These are phyloP conservation scores for Beauveria sp. DNA, from an alignment of 2,329 filamentous ascomycete species.

Conservation along the genomic window DNA sequence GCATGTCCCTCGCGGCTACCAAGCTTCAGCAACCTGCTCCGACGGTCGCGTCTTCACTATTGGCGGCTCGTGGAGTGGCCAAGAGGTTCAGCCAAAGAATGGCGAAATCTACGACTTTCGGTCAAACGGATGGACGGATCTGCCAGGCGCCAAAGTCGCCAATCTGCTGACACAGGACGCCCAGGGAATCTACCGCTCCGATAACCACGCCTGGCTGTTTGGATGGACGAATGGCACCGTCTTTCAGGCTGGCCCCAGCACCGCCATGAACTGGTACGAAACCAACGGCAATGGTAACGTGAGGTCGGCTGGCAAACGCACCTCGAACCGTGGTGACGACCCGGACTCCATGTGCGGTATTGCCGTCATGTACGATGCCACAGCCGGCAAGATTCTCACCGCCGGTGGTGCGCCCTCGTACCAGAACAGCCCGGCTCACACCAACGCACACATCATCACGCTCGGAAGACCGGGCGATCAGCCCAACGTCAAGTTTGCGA, in stretches of 20 bases:
- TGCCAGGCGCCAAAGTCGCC: constrained; percentile 34
- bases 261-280: constrained; percentile 50
- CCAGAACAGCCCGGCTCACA: constrained; percentile 31
- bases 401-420: constrained; percentile 43
- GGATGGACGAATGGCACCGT: constrained; percentile 39
- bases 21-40: constrained; percentile 40
- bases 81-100: constrained; percentile 37
- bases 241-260: constrained; percentile 49
- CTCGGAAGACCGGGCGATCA: constrained; percentile 24
- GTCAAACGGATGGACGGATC: constrained; percentile 37
- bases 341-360: constrained; percentile 47
- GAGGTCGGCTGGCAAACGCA: constrained; percentile 30
- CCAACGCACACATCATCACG: constrained; percentile 42
- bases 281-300: constrained; percentile 34
- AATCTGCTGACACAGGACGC: constrained; percentile 43
- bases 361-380: constrained; percentile 51
- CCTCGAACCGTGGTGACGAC: constrained; percentile 23
- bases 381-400: constrained; percentile 48
- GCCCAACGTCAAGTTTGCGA: not conserved
- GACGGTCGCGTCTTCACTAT: constrained; percentile 51
- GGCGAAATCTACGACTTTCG: constrained; percentile 46
- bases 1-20: constrained; percentile 43
- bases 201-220: constrained; percentile 28
- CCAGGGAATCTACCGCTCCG: constrained; percentile 41
- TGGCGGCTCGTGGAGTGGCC: constrained; percentile 45